phyloP scores from a whole-genome alignment of 2,329 filamentous ascomycete genomes.

The Amylocarpus encephaloides region DNA sequence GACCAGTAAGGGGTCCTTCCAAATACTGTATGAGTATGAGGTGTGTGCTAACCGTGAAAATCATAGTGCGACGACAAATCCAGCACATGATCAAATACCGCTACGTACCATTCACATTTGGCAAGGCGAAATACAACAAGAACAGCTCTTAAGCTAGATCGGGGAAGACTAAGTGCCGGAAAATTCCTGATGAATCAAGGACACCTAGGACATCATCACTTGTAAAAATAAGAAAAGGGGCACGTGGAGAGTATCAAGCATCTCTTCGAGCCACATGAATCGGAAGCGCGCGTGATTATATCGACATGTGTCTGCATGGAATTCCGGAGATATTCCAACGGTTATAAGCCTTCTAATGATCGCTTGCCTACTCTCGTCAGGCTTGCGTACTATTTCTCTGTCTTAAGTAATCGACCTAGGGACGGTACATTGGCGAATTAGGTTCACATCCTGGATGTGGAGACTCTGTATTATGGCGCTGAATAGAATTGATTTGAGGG shows the following conservation, averaged over 20 bases:
- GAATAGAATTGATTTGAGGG: no score
- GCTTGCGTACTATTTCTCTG: not conserved
- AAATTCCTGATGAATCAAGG: no score
- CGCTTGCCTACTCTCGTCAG: not conserved
- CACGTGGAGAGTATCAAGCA: not conserved
- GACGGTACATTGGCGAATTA: not conserved
- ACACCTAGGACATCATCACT: not conserved
- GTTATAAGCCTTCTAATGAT: not conserved
- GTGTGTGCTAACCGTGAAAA: slow-evolving; percentile 8
- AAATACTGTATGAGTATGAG: not conserved
- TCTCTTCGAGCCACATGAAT: no score
- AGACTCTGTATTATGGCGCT: not conserved
- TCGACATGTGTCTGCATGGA: no score
- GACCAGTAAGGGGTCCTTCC: slow-evolving; percentile 64
- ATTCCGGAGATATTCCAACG: not conserved
- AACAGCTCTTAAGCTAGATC: slow-evolving; percentile 39
- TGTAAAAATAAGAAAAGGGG: not conserved
- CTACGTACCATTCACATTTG: slow-evolving; percentile 89
- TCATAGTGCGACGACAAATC: slow-evolving; percentile 90
- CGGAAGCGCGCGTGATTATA: no score
- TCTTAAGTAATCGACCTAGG: not conserved
- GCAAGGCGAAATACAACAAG: slow-evolving; percentile 76
- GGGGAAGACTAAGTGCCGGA: not conserved
- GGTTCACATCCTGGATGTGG: not conserved
- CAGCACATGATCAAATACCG: slow-evolving; percentile 99